These are phyloP conservation scores for Venturia nashicola DNA, from an alignment of 2,329 filamentous ascomycete genomes.

Conservation along the genomic window DNA sequence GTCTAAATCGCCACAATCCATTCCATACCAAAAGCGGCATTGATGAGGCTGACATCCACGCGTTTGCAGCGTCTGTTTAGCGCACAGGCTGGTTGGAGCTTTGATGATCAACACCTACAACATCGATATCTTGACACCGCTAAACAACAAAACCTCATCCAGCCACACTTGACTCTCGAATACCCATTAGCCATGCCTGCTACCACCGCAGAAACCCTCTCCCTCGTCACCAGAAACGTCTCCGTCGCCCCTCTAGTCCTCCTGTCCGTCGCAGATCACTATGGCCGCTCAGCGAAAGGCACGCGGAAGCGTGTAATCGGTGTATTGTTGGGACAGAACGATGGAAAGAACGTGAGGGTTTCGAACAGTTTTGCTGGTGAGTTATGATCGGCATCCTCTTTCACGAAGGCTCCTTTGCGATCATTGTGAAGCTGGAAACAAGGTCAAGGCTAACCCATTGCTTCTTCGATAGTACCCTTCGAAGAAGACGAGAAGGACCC, in stretches of 20 bases:
- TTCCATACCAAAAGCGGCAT: neutral
- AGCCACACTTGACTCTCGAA: neutral
- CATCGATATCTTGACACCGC: neutral
- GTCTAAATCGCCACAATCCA: too few species aligned
- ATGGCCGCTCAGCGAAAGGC: slow-evolving; percentile 84
- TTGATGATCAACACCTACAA: slow-evolving; percentile 5
- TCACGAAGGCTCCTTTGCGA: neutral
- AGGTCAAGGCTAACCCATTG: neutral
- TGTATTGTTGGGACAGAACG: slow-evolving; percentile 87
- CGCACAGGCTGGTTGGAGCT: neutral
- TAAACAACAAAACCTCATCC: neutral
- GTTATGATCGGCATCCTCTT: slow-evolving; percentile 18
- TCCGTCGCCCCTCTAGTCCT: slow-evolving; percentile 96
- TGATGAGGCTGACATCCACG: neutral
- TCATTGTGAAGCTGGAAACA: neutral
- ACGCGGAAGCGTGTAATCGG: slow-evolving; percentile 84
- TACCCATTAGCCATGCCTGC: slow-evolving; percentile 57
- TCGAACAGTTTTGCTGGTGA: slow-evolving; percentile 97
- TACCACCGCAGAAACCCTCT: slow-evolving; percentile 92
- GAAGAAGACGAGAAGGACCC: slow-evolving; percentile 98
- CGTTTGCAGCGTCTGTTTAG: neutral
- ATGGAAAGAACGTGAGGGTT: slow-evolving; percentile 89
- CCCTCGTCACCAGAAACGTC: slow-evolving; percentile 86
- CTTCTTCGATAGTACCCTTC: slow-evolving; percentile 61
- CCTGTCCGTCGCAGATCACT: slow-evolving; percentile 96